These are phyloP conservation scores for Sporothrix curviconia DNA, from an alignment of 2,329 filamentous ascomycete species.

Conservation along the genomic window DNA sequence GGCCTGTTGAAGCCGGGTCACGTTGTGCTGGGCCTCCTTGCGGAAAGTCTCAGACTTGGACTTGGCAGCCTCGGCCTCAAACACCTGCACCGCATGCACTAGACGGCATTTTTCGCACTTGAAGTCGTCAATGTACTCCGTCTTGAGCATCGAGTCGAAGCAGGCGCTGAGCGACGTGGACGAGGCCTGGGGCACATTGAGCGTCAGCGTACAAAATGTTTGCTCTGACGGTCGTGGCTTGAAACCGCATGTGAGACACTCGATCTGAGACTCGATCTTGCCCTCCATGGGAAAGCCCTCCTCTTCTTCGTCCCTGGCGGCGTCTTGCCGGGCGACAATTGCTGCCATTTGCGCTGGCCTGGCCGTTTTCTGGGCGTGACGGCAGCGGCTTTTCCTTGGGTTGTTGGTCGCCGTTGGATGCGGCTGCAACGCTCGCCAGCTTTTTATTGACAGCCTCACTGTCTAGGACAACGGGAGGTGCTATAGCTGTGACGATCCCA, in stretches of 20 bases:
- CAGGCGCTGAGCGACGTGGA: constrained; percentile 79
- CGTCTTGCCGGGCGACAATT: no score
- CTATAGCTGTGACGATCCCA: not conserved
- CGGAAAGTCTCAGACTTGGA: constrained; percentile 48
- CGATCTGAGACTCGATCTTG: constrained; percentile 85
- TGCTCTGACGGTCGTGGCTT: constrained; percentile 77
- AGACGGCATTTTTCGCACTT: constrained; percentile 89
- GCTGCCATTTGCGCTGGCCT: no score
- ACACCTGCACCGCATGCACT: constrained; percentile 64
- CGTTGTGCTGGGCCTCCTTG: constrained; percentile 46
- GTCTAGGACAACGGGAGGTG: constrained; percentile 6
- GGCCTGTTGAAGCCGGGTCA: constrained; percentile 60
- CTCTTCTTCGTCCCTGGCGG: constrained; percentile 45
- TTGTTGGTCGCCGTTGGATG: not conserved
- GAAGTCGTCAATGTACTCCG: constrained; percentile 94
- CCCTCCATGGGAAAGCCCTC: constrained; percentile 90
- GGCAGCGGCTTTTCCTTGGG: not conserved
- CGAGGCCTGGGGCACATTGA: constrained; percentile 79
- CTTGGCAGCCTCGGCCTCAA: constrained; percentile 53
- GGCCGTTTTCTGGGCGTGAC: no score
- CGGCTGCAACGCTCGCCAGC: constrained; percentile 14
- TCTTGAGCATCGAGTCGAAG: constrained; percentile 90
- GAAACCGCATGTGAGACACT: constrained; percentile 85
- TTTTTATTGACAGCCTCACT: constrained; percentile 14
- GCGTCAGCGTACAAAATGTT: constrained; percentile 83